A percentile compares a stretch with the other conserved stretches of the same genome.
Conservation (phyloP, 495 filamentous ascomycete species). For the Aspergillus mulundensis region DNA sequence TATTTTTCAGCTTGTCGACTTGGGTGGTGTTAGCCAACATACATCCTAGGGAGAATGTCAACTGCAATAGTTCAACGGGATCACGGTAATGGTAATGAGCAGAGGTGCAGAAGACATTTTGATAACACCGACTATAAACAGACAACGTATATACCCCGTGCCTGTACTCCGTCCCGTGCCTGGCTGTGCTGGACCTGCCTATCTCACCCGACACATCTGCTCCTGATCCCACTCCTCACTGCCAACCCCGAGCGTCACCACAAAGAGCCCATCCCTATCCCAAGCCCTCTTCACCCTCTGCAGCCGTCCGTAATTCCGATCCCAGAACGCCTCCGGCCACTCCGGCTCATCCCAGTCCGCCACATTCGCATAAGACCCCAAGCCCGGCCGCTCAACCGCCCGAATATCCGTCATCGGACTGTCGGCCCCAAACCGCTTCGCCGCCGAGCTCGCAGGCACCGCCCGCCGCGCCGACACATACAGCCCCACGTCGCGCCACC, state of each 20-base stretch:
- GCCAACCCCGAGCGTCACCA: conserved; percentile 10
- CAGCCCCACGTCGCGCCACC: conserved; percentile 2
- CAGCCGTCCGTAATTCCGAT: conserved; percentile 43
- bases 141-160: no score
- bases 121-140: no score
- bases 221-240: conserved; percentile 18
- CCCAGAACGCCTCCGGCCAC: conserved; percentile 46
- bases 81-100: no score
- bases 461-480: not conserved
- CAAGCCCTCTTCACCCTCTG: conserved; percentile 36
- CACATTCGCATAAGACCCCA: conserved; percentile 37
- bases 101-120: no score
- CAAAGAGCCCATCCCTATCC: conserved; percentile 11
- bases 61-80: no score
- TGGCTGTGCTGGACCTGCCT: no score
- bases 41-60: no score
- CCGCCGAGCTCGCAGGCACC: not conserved
- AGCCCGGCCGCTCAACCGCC: not conserved
- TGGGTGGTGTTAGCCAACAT: no score
- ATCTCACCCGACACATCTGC: conserved; percentile 5
- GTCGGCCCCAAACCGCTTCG: not conserved
- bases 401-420: not conserved
- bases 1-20: no score
- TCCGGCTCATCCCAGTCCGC: conserved; percentile 42
- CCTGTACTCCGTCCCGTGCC: no score